Evolutionary conservation across 2,329 filamentous ascomycete species (phyloP).

Genomic region (Acrocalymma vagum): DNA sequence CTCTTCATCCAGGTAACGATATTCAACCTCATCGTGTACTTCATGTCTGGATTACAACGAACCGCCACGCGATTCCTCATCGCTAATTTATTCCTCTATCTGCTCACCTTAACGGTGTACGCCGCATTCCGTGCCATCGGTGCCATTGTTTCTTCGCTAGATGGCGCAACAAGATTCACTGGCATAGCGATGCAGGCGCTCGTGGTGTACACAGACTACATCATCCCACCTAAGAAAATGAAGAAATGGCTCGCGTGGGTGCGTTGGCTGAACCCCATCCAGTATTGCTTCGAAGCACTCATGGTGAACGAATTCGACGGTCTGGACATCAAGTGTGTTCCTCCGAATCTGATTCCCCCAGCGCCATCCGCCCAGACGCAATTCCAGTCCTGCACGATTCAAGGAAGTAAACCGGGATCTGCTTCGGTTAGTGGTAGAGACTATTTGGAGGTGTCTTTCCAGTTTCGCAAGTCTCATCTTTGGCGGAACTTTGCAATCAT

Average conservation of each 20-base stretch:
- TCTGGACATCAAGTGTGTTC: constrained; percentile 59
- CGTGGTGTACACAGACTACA: constrained; percentile 36
- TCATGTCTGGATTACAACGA: constrained; percentile 61
- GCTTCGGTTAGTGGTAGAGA: constrained; percentile 59
- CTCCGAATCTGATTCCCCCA: constrained; percentile 62
- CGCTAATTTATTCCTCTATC: constrained; percentile 67
- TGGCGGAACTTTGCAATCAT: too few relatives aligned
- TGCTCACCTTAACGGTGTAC: constrained; percentile 46
- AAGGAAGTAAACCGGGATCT: constrained; percentile 63
- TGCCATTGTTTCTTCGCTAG: constrained; percentile 24
- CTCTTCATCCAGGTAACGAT: constrained; percentile 63
- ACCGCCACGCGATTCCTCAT: constrained; percentile 68
- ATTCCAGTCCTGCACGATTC: constrained; percentile 65
- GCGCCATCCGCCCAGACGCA: constrained; percentile 51
- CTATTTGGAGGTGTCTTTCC: constrained; percentile 62
- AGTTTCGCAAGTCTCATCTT: constrained; percentile 59
- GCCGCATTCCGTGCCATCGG: constrained; percentile 36
- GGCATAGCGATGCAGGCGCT: constrained; percentile 39
- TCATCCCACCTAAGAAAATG: constrained; percentile 43
- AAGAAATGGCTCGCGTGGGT: constrained; percentile 41
- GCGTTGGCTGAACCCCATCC: constrained; percentile 78
- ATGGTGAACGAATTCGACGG: constrained; percentile 72
- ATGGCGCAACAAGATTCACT: constrained; percentile 35
- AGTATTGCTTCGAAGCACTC: constrained; percentile 77
- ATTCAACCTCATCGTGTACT: constrained; percentile 67